phyloP scores from a whole-genome alignment of 352 stramenopile genomes.

The Globisporangium yorkense region DNA sequence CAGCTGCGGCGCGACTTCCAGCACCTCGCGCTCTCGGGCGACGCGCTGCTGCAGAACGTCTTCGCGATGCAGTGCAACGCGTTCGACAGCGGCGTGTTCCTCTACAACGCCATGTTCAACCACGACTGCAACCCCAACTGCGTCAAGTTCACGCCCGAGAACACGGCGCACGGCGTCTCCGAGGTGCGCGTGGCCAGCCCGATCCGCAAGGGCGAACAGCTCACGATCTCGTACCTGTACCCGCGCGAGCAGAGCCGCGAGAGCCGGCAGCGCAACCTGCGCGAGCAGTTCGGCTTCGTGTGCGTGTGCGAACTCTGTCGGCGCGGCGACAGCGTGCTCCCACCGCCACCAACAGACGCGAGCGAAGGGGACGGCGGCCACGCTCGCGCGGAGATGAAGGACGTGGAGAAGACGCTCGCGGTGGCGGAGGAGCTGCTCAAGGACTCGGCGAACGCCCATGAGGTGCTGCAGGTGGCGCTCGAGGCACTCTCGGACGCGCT shows the following conservation, averaged over 20 bases:
- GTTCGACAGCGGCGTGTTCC: constrained; percentile 91
- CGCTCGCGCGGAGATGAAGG: constrained; percentile 26
- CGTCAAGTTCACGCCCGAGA: constrained; percentile 88
- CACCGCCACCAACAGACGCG: constrained; percentile 13
- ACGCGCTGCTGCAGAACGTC: constrained; percentile 85
- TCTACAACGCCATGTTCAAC: constrained; percentile 94
- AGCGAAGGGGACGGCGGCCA: not conserved
- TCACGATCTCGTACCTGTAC: constrained; percentile 93
- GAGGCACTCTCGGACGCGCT: constrained; percentile 77
- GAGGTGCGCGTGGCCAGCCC: constrained; percentile 87
- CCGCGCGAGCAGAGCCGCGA: constrained; percentile 85
- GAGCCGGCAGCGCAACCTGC: constrained; percentile 72
- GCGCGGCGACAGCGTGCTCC: constrained; percentile 64
- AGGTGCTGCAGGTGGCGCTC: constrained; percentile 64
- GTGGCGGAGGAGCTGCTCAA: constrained; percentile 63
- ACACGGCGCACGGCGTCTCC: constrained; percentile 55
- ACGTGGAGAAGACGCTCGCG: constrained; percentile 61
- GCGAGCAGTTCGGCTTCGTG: constrained; percentile 91
- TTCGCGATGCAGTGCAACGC: constrained; percentile 93
- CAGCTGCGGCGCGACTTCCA: constrained; percentile 46
- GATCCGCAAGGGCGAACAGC: constrained; percentile 82
- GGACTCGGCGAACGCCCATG: constrained; percentile 28
- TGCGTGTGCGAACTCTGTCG: constrained; percentile 62
- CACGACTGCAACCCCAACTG: constrained; percentile 93
- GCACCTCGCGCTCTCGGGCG: constrained; percentile 35